These are phyloP conservation scores for Hirschfeldia incana DNA, from an alignment of 345 rosid genomes.

Conservation along the genomic window DNA sequence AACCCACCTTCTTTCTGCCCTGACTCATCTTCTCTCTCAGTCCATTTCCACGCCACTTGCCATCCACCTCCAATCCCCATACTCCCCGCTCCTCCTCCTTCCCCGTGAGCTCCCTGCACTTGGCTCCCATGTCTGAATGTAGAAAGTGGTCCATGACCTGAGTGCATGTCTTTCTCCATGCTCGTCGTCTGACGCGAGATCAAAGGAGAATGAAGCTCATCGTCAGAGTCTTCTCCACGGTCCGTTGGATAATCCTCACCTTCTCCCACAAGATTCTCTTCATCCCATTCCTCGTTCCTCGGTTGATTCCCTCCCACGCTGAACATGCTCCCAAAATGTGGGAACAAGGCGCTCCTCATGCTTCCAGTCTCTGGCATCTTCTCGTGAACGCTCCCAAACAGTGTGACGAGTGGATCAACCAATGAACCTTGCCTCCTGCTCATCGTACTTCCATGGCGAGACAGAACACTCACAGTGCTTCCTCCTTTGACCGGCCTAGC, in stretches of 20 bases:
- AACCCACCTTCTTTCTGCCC: conserved; percentile 85
- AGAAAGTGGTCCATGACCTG: conserved; percentile 54
- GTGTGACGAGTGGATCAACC: conserved; percentile 86
- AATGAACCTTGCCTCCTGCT: conserved; percentile 48
- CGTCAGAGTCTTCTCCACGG: conserved; percentile 65
- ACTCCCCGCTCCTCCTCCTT: conserved; percentile 50
- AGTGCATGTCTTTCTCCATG: conserved; percentile 64
- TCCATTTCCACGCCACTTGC: conserved; percentile 99
- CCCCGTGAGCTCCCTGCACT: conserved; percentile 58
- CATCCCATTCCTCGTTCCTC: conserved; percentile 83
- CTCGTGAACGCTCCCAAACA: conserved; percentile 88
- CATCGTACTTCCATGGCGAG: conserved; percentile 70
- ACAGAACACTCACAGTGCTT: conserved; percentile 58
- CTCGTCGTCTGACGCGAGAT: conserved; percentile 90
- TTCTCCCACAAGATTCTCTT: conserved; percentile 67
- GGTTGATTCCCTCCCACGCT: conserved; percentile 75
- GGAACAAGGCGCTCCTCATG: conserved; percentile 89
- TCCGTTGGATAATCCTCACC: conserved; percentile 79
- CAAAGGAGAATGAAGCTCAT: conserved; percentile 78
- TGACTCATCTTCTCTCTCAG: conserved; percentile 65
- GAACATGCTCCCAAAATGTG: conserved; percentile 96
- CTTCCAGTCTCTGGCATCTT: conserved; percentile 77
- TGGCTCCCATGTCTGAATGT: conserved; percentile 65
- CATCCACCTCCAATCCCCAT: conserved; percentile 93
- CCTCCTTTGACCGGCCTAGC: conserved; percentile 84